These are phyloP conservation scores for Ascocoryne sarcoides DNA, from an alignment of 2,329 filamentous ascomycete species.

Conservation along the genomic window DNA sequence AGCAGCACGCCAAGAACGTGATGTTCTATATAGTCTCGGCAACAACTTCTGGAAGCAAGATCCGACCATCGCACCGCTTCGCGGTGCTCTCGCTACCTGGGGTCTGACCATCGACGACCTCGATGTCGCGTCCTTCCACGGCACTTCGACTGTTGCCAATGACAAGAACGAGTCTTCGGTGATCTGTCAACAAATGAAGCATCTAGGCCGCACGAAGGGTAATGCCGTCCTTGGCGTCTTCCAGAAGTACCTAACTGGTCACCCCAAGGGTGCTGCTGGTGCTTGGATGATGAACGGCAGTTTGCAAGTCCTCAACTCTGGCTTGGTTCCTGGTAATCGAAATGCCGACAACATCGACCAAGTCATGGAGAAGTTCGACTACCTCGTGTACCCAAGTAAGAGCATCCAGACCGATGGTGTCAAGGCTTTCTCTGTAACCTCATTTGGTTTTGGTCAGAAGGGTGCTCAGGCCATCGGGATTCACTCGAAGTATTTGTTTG, in stretches of 20 bases:
- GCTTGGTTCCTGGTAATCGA: constrained; percentile 90
- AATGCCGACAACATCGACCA: constrained; percentile 97
- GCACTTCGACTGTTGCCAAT: constrained; percentile 95
- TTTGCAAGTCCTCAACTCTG: constrained; percentile 87
- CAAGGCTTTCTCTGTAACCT: constrained; percentile 98
- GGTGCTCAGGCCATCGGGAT: constrained; percentile 95
- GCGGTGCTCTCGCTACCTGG: constrained; percentile 94
- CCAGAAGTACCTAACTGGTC: constrained; percentile 98
- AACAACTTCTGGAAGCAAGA: constrained; percentile 99
- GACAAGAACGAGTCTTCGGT: constrained; percentile 99
- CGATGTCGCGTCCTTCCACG: constrained; percentile 94
- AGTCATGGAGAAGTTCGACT: constrained; percentile 94
- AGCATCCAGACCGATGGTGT: constrained; percentile 95
- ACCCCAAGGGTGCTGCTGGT: constrained; percentile 97
- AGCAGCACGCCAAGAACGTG: constrained; percentile 82
- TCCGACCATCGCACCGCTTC: constrained; percentile 83
- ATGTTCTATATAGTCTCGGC: constrained; percentile 83
- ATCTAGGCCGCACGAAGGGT: constrained; percentile 91
- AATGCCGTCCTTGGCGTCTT: constrained; percentile 95
- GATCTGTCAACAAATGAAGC: constrained; percentile 90
- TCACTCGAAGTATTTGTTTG: constrained; percentile 91
- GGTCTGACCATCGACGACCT: constrained; percentile 96
- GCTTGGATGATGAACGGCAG: constrained; percentile 99
- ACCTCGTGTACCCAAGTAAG: constrained; percentile 93
- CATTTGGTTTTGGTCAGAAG: constrained; percentile 99